Base-by-base conservation (phyloP, 805 yeast species). In the Candida palmyrensis region DNA sequence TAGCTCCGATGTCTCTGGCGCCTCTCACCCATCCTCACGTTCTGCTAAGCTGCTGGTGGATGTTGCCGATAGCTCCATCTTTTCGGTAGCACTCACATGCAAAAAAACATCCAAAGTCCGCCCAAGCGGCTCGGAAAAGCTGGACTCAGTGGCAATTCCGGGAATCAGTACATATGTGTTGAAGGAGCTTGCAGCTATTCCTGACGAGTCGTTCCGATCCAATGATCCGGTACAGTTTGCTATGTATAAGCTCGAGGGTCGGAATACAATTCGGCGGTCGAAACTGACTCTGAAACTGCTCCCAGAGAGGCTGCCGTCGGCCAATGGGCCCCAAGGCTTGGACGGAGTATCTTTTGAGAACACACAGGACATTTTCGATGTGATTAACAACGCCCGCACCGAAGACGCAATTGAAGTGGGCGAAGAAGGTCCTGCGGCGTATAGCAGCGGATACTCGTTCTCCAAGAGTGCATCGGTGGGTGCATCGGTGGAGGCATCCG, bases 171-270 rank as follows among this genome's bases (percentile, higher is more conserved):
- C 48, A 35, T 54, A 49, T 39, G 65, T 62, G 4, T 49, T 66
- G 29, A 61, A 63, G 26, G 86, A 80, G 47, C 68, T 88, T 30
- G 94, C 94, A 1, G 82, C 83, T 5, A 77, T 89, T 32, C 90
- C 96, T 0, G 96, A 90, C 53, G 88, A 82, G 29, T 68, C 79
- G 0, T 62, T 73, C 26, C 67, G 62, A 25, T 74, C 69, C 18
- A 75, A 71, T 12, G 84, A 86, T 55, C 96, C 95, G 0, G 64
- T 88, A 10, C 71, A 68, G 32, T 75, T 78, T 29, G 88, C 97
- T 0, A 63, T 89, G 44, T 66, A 66, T 57, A 89, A 83, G 56
- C 63, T 90, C 19, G 94, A 85, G 57, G 97, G 96, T 1, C 75
- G 67, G 24, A 16, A 25, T 11, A 35, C 20, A 26, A 21, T 6